These are phyloP conservation scores for Wickerhamomyces rabaulensis DNA, from an alignment of 805 yeast species.

Conservation along the genomic window DNA sequence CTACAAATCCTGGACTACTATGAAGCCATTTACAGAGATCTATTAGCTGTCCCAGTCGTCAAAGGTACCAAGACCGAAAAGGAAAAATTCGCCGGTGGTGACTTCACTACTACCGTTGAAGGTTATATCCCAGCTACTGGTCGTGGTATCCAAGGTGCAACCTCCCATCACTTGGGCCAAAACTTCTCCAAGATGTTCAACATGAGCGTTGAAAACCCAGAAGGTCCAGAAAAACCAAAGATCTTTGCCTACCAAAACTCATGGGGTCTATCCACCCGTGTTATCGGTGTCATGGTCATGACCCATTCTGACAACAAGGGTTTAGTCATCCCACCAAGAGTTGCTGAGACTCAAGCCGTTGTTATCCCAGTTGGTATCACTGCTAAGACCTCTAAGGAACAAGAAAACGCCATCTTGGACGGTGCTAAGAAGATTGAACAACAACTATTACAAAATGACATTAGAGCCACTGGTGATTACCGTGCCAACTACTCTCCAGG, in stretches of 20 bases:
- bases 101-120: constrained; percentile 91
- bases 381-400: constrained; percentile 74
- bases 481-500: constrained; percentile 96
- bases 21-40: constrained; percentile 78
- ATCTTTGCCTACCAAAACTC: constrained; percentile 92
- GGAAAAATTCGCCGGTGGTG: constrained; percentile 98
- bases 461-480: constrained; percentile 81
- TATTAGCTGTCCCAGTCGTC: constrained; percentile 95
- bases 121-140: constrained; percentile 98
- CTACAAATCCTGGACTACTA: constrained; percentile 81
- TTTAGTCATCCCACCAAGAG: constrained; percentile 95
- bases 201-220: constrained; percentile 93
- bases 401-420: constrained; percentile 59
- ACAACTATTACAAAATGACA: constrained; percentile 51
- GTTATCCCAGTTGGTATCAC: constrained; percentile 95
- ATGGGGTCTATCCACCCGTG: constrained; percentile 98
- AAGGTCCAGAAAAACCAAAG: constrained; percentile 82
- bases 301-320: constrained; percentile 98
- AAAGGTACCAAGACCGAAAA: constrained; percentile 95
- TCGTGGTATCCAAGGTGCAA: constrained; percentile 99
- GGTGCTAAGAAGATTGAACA: constrained; percentile 69
- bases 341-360: constrained; percentile 87
- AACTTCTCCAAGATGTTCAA: constrained; percentile 98
- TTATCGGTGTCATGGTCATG: constrained; percentile 99
- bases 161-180: constrained; percentile 96